Percentiles rank a stretch among this genome's conserved stretches.
Evolutionary conservation across 2,329 filamentous ascomycete species (phyloP).

Genomic region (Hypoxylon rubiginosum): DNA sequence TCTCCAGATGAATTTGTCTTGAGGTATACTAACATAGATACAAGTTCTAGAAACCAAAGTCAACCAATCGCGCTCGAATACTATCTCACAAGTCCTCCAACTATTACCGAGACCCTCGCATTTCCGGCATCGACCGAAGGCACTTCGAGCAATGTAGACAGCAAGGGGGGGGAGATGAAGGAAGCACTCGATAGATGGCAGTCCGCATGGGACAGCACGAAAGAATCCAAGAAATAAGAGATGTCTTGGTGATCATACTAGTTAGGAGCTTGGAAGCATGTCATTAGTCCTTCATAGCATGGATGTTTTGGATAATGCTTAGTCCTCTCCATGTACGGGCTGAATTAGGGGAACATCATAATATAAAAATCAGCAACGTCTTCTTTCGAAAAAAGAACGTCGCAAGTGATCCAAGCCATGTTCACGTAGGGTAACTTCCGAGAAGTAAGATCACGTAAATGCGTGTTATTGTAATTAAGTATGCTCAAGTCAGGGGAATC

Average conservation of each 20-base stretch:
- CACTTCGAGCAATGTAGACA: not conserved
- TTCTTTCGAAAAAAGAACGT: too few relatives aligned
- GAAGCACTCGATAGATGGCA: conserved; percentile 13
- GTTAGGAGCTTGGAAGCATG: not conserved
- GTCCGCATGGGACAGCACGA: conserved; percentile 8
- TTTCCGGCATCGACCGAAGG: conserved; percentile 1
- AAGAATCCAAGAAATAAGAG: not conserved
- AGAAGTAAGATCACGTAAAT: not conserved
- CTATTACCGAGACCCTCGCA: conserved; percentile 4
- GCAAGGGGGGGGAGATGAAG: conserved; percentile 1
- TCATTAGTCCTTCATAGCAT: not conserved
- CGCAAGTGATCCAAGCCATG: not conserved
- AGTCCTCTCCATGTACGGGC: not conserved
- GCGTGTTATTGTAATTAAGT: not conserved
- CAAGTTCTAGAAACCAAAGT: not conserved
- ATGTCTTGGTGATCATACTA: too few relatives aligned
- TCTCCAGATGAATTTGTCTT: not conserved
- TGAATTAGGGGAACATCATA: not conserved
- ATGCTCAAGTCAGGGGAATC: not conserved
- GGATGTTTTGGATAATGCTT: too few relatives aligned
- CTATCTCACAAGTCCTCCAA: conserved; percentile 14
- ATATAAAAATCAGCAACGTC: too few relatives aligned
- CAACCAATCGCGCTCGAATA: not conserved
- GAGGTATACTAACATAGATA: not conserved
- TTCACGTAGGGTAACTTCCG: not conserved